Base-by-base conservation (phyloP, 2,329 filamentous ascomycete genomes). In the Aspergillus sp. region DNA sequence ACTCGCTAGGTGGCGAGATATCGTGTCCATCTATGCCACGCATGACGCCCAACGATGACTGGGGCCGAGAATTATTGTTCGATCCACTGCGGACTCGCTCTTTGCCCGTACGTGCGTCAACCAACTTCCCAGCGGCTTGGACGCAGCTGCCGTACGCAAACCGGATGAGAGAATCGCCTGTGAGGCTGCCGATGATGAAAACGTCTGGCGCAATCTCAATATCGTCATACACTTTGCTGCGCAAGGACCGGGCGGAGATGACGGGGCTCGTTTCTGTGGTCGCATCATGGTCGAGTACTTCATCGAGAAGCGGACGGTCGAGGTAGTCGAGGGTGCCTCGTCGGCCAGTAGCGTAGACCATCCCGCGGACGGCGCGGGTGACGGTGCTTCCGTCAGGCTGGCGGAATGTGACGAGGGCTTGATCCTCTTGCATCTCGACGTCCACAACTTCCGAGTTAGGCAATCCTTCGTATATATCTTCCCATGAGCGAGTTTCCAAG, bases 131-230 rank as follows among this genome's bases (percentile, higher is more conserved):
- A 3, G 84, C 85, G 4, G 82, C 79, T 66, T 83, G 84, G 7
- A 83, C 80, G 64, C 85, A 86, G 5, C 84, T 82, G 2, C 85
- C 85, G 27, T 86, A 83, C 8, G 84, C 83, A 66, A 86, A 86
- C 1, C 85, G 77, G 25, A 88, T 82, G 3, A 88, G 75, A 2
- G 84, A 86, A 68, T 88, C 85, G 3, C 85, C 85, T 0, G 84
- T 85, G 53, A 88, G 67, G 63, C 84, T 86, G 10, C 85, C 85
- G 39, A 83, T 82, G 47, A 84, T 80, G 68, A 85, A 86, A 30
- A 87, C 76, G 47, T 80, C 73, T 0, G 72, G 76, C 0, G 83
- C 80, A 30, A 87, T 75, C 69, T 87, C 82, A 15, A 86, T 72
- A 49, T 82, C 79, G 7, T 76, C 71, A 54, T 83, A 78, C 0